Base-by-base conservation (phyloP, 768 basidiomycete genomes). In the Boletus eberwhitei region DNA sequence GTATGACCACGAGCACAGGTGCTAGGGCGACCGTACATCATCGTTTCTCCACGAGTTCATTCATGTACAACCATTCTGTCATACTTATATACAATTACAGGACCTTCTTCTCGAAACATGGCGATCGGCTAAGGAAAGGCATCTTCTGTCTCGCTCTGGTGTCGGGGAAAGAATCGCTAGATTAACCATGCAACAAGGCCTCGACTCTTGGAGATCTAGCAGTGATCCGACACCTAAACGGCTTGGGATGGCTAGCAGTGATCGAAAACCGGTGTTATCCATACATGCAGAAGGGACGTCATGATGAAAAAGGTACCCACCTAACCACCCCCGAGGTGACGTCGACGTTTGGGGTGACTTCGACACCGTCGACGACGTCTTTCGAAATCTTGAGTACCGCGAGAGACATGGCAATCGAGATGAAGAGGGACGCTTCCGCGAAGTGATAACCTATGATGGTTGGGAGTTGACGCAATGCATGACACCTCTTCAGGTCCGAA, bases 181-280 rank as follows among this genome's bases (percentile, higher is more conserved):
- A 11, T 46, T 16, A 61, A 36, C 16, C 39, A 3, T 13, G 50
- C 12, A 52, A 17, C 26, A 67, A 45, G 22, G 53, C 45, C 38
- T 55, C 54, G 1, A 78, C 76, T 53, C 70, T 74, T 45, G 77
- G 71, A 8, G 80, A 82, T 44, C 82, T 77, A 16, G 81, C 79
- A 41, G 68, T 77, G 58, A 86, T 77, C n/a, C 67, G 64, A 64
- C 79, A 86, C 57, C 73, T 77, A 66, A 82, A 85, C 21, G 82
- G 79, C 58, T 75, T 78, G 3, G 79, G 81, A 59, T 83, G 84
- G 14, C 66, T 68, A 44, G 2, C 3, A 0, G 13, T 3, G 14
- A 42, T 39, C 16, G 17, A 29, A 29, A n/a, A 40, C 5, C 17
- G 14, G 17, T 14, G 31, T 40, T 42, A 44, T 2, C 19, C 9